A percentile compares a stretch with the other conserved stretches of the same genome.
phyloP scores from a whole-genome alignment of 2,329 filamentous ascomycete genomes.

The Hypoxylon sp. region DNA sequence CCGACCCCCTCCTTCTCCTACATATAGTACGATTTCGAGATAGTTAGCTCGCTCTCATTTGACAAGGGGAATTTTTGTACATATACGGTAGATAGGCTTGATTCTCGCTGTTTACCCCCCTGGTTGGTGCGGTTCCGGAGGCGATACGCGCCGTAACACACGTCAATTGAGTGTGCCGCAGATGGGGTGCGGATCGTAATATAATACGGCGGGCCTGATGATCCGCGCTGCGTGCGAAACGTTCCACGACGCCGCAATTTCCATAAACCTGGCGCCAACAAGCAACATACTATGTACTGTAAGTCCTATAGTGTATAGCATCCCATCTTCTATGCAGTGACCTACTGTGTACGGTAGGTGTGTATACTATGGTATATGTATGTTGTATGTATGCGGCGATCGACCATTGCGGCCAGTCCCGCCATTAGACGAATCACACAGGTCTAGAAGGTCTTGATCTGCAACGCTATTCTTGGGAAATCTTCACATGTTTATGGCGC shows the following conservation, averaged over 20 bases:
- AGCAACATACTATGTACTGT: too few species aligned
- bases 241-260: constrained; percentile 40
- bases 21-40: constrained; percentile 13
- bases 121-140: constrained; percentile 38
- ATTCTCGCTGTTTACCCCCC: constrained; percentile 14
- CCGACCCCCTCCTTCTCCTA: constrained; percentile 20
- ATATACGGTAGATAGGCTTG: constrained; percentile 28
- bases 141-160: constrained; percentile 23
- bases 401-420: constrained; percentile 37
- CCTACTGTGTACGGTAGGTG: too few species aligned
- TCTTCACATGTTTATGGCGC: constrained; percentile 40
- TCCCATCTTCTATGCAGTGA: constrained; percentile 18
- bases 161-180: constrained; percentile 30
- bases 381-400: constrained; percentile 20
- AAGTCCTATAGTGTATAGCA: constrained; percentile 14
- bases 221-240: constrained; percentile 41
- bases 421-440: constrained; percentile 30
- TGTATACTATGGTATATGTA: too few species aligned
- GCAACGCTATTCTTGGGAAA: constrained; percentile 28
- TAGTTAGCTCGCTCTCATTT: constrained; percentile 14
- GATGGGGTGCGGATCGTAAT: constrained; percentile 29
- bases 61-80: too few species aligned
- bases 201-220: constrained; percentile 29
- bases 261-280: constrained; percentile 26
- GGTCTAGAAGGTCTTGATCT: constrained; percentile 33